These are phyloP conservation scores for Solanum pinnatisectum DNA, from an alignment of 257 asterid species.

Conservation along the genomic window DNA sequence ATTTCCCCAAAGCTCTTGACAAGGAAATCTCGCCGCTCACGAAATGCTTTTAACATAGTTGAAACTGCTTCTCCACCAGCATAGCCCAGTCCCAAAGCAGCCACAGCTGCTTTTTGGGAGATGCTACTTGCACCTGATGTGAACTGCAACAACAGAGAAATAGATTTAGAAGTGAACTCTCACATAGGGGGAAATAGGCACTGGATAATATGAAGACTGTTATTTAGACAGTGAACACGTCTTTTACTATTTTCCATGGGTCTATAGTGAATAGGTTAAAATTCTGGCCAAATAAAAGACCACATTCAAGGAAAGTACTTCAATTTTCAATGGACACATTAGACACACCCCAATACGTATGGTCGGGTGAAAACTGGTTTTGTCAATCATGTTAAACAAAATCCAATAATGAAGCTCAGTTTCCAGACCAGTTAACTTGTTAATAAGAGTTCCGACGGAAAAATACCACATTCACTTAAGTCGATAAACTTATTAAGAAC, in stretches of 20 bases:
- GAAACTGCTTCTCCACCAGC: constrained; percentile 95
- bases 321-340: neutral
- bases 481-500: neutral
- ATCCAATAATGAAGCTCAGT: neutral
- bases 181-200: neutral
- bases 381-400: neutral
- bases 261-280: neutral
- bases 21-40: constrained; percentile 77
- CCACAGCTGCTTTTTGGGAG: constrained; percentile 85
- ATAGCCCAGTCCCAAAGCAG: constrained; percentile 85
- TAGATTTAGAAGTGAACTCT: neutral
- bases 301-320: neutral
- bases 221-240: neutral
- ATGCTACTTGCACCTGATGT: constrained; percentile 99
- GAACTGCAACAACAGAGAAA: constrained; percentile 29
- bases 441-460: neutral
- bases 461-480: neutral
- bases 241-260: neutral
- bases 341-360: neutral
- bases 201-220: neutral
- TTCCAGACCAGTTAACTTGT: neutral
- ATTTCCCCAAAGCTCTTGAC: constrained; percentile 74
- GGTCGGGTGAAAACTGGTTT: neutral
- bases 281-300: neutral
- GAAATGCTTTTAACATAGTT: constrained; percentile 79